Percentiles rank a stretch among this genome's conserved stretches.
These are phyloP conservation scores for Fusarium keratoplasticum DNA, from an alignment of 2,329 filamentous ascomycete species.

Conservation along the genomic window DNA sequence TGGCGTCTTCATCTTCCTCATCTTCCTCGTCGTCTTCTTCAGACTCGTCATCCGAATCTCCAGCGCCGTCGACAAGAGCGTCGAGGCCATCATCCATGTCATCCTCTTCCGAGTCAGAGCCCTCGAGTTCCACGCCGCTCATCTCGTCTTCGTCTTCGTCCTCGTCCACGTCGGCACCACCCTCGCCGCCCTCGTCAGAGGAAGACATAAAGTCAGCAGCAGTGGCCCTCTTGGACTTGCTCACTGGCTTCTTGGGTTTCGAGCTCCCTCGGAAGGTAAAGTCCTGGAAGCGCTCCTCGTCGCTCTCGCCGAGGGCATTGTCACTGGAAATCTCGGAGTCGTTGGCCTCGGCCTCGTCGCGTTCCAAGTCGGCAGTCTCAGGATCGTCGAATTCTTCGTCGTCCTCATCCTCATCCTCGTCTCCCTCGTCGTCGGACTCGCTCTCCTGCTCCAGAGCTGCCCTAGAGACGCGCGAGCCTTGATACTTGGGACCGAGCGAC, in stretches of 20 bases:
- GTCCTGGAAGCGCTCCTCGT: constrained; percentile 83
- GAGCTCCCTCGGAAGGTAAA: constrained; percentile 74
- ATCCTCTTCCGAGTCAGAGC: constrained; percentile 51
- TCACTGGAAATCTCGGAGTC: constrained; percentile 74
- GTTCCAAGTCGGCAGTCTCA: constrained; percentile 64
- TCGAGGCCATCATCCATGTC: constrained; percentile 55
- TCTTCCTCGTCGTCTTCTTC: constrained; percentile 53
- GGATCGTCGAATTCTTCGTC: constrained; percentile 68
- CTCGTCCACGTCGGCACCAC: constrained; percentile 48
- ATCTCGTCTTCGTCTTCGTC: constrained; percentile 51
- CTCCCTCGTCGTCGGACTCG: constrained; percentile 61
- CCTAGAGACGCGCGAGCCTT: constrained; percentile 80
- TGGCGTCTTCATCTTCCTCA: constrained; percentile 51
- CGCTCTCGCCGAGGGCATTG: constrained; percentile 82
- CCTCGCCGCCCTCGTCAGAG: constrained; percentile 54
- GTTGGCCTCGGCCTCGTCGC: constrained; percentile 60
- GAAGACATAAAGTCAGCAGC: constrained; percentile 70
- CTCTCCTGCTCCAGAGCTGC: constrained; percentile 70
- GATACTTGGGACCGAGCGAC: constrained; percentile 82
- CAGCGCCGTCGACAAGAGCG: constrained; percentile 47
- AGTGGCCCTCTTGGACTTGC: constrained; percentile 54
- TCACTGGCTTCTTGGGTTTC: constrained; percentile 56
- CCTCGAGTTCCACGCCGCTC: constrained; percentile 52
- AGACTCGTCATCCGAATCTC: constrained; percentile 48
- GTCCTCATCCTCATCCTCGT: constrained; percentile 59